These are phyloP conservation scores for Adenanthera pavonina DNA, from an alignment of 306 rosid genomes.

Conservation along the genomic window DNA sequence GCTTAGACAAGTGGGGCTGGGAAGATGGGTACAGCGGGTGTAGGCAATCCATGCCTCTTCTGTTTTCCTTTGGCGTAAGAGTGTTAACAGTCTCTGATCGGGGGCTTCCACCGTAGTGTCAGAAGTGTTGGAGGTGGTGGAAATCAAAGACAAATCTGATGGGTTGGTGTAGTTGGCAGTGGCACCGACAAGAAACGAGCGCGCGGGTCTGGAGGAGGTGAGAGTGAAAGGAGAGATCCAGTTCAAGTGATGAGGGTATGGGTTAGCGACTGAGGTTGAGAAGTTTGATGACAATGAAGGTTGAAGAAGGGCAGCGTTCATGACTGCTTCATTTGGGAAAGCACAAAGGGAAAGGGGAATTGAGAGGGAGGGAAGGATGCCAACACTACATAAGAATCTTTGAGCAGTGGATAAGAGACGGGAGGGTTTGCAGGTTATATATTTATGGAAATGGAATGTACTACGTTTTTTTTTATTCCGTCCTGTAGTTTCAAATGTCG, in stretches of 20 bases:
- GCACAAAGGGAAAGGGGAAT: background rate
- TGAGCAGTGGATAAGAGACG: conserved; percentile 30
- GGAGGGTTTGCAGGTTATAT: background rate
- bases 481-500: conserved; percentile 47
- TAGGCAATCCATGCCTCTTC: conserved; percentile 86
- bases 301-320: conserved; percentile 57
- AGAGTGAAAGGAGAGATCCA: conserved; percentile 40
- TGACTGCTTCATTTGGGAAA: conserved; percentile 60
- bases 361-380: background rate
- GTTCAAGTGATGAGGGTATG: conserved; percentile 38
- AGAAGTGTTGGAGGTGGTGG: conserved; percentile 35
- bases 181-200: conserved; percentile 37
- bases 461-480: conserved; percentile 54
- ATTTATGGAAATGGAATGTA: conserved; percentile 46
- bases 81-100: conserved; percentile 67
- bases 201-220: conserved; percentile 38
- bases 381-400: background rate
- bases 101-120: conserved; percentile 27
- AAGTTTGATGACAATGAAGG: conserved; percentile 9
- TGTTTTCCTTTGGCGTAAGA: conserved; percentile 79
- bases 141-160: conserved; percentile 37
- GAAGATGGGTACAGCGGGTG: conserved; percentile 59
- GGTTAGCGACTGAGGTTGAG: conserved; percentile 31
- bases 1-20: conserved; percentile 83
- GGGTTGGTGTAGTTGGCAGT: conserved; percentile 50